A percentile compares a stretch with the other conserved stretches of the same genome.
Evolutionary conservation across 352 stramenopile species (phyloP).

Genomic region (Phytophthora pisi): DNA sequence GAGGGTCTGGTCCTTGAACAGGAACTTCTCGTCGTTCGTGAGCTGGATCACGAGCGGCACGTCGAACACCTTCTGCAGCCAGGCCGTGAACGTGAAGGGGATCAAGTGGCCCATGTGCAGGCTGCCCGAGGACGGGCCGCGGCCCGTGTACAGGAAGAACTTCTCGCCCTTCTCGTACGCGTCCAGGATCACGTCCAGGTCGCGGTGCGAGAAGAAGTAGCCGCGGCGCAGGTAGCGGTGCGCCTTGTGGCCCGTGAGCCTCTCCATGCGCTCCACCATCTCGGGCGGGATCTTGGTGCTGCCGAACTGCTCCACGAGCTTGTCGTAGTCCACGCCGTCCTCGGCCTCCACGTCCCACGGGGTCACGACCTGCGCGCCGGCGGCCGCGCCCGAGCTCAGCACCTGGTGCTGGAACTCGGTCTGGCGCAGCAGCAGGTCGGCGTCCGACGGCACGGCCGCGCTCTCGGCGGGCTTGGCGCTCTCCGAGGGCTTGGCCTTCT

Average conservation of each 20-base stretch:
- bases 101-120: constrained; percentile 99
- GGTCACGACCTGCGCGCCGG: constrained; percentile 85
- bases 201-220: constrained; percentile 99
- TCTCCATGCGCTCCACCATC: constrained; percentile 95
- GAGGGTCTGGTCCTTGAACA: constrained; percentile 98
- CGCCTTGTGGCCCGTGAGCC: constrained; percentile 91
- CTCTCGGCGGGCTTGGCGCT: constrained; percentile 73
- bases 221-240: constrained; percentile 98
- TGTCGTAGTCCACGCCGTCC: constrained; percentile 98
- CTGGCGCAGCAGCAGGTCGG: constrained; percentile 75
- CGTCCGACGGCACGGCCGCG: constrained; percentile 57
- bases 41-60: constrained; percentile 99
- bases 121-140: constrained; percentile 95
- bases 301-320: constrained; percentile 98
- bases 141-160: constrained; percentile 99
- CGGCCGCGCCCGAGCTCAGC: constrained; percentile 51
- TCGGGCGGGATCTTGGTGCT: constrained; percentile 93
- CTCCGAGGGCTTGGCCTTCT: constrained; percentile 73
- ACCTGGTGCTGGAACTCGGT: constrained; percentile 76
- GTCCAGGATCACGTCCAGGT: constrained; percentile 96
- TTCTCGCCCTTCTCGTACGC: constrained; percentile 96
- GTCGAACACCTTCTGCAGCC: constrained; percentile 98
- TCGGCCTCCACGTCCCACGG: constrained; percentile 95
- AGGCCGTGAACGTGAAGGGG: constrained; percentile 99
- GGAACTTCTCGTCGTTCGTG: constrained; percentile 99